Percentiles rank a stretch among this genome's conserved stretches.
These are phyloP conservation scores for Multifurca ochricompacta DNA, from an alignment of 768 basidiomycete genomes.

Conservation along the genomic window DNA sequence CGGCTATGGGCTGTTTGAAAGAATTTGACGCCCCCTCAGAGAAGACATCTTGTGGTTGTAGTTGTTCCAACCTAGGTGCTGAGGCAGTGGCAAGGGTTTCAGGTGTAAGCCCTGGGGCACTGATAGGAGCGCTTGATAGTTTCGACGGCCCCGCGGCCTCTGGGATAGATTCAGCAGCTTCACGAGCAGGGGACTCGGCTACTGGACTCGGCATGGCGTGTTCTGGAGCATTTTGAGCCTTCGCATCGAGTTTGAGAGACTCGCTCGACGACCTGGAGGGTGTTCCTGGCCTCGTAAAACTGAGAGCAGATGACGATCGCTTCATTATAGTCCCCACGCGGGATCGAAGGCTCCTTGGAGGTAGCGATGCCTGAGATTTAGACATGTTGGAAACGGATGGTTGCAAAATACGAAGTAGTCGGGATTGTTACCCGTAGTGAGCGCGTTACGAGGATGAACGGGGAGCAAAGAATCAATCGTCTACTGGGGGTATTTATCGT, in stretches of 20 bases:
- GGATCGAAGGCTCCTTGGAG: slow-evolving; percentile 11
- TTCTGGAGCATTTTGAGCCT: slow-evolving; percentile 26
- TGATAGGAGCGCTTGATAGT: slow-evolving; percentile 19
- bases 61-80: neutral
- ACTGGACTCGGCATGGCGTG: slow-evolving; percentile 51
- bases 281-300: slow-evolving; percentile 10
- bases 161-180: slow-evolving; percentile 34
- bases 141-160: slow-evolving; percentile 24
- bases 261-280: slow-evolving; percentile 17
- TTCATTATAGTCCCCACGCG: slow-evolving; percentile 20
- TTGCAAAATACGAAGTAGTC: neutral
- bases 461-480: slow-evolving; percentile 6
- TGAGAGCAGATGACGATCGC: slow-evolving; percentile 19
- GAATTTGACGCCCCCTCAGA: neutral
- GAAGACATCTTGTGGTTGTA: neutral
- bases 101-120: slow-evolving; percentile 3
- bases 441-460: slow-evolving; percentile 2
- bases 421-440: neutral
- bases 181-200: slow-evolving; percentile 58
- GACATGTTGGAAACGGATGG: slow-evolving; percentile 9
- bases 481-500: slow-evolving; percentile 14
- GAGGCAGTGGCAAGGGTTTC: slow-evolving; percentile 3
- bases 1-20: neutral
- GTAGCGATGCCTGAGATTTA: slow-evolving; percentile 3
- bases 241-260: slow-evolving; percentile 30